Percentiles rank a stretch among this genome's conserved stretches.
phyloP scores from a whole-genome alignment of 2,329 filamentous ascomycete species.

The Aspergillus sp. region DNA sequence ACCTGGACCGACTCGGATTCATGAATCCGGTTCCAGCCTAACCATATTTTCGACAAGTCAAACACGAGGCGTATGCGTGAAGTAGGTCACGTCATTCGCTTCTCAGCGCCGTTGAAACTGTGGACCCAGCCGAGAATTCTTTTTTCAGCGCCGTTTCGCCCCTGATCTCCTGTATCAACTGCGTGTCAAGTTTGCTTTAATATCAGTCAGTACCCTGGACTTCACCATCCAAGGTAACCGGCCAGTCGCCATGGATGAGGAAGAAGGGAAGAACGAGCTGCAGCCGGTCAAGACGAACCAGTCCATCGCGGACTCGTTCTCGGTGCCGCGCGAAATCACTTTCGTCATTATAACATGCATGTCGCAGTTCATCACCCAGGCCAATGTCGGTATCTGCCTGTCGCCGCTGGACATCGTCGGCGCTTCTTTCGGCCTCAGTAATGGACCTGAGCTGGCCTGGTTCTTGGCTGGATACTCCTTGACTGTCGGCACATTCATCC shows the following conservation, averaged over 20 bases:
- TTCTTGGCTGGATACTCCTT: constrained; percentile 59
- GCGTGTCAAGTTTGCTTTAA: too few relatives aligned
- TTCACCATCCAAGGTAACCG: too few relatives aligned
- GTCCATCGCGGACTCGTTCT: constrained; percentile 23
- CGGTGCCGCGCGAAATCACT: constrained; percentile 27
- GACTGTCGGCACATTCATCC: constrained; percentile 41
- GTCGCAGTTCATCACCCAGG: constrained; percentile 48
- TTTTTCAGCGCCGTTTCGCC: too few relatives aligned
- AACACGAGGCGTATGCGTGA: too few relatives aligned
- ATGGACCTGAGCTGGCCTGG: constrained; percentile 54
- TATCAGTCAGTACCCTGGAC: too few relatives aligned
- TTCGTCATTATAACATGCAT: constrained; percentile 38
- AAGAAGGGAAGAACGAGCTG: background rate
- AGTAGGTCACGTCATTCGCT: too few relatives aligned
- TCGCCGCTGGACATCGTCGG: constrained; percentile 53
- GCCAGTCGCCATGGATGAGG: background rate
- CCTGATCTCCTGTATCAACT: too few relatives aligned
- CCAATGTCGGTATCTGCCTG: constrained; percentile 50
- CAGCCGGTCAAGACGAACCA: constrained; percentile 8
- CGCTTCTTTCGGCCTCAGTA: constrained; percentile 45
- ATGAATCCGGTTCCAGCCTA: too few relatives aligned
- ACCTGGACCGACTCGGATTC: too few relatives aligned
- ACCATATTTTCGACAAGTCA: too few relatives aligned
- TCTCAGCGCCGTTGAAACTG: too few relatives aligned
- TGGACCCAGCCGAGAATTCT: too few relatives aligned